These are phyloP conservation scores for Fallopia convolvulus DNA, from an alignment of 148 eudicot species.

Conservation along the genomic window DNA sequence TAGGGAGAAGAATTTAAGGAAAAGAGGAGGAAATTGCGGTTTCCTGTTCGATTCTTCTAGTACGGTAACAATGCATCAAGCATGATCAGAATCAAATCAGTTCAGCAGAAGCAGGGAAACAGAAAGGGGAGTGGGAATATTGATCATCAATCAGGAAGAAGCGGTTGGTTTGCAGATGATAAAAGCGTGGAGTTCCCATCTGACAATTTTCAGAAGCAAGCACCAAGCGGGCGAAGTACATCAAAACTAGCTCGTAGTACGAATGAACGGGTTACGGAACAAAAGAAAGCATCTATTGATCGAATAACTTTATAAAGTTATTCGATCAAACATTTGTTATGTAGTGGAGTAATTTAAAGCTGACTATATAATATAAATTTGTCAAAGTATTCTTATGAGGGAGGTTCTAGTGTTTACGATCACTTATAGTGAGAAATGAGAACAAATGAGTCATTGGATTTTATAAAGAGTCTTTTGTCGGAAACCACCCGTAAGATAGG, in stretches of 20 bases:
- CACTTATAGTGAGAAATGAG: no score
- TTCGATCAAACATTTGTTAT: no score
- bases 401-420: no score
- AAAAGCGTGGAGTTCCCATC: neutral
- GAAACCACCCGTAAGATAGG: no score
- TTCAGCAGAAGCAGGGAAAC: neutral
- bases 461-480: no score
- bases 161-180: neutral
- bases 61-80: neutral
- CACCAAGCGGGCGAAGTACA: neutral
- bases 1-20: neutral
- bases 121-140: neutral
- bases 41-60: slow-evolving; percentile 7
- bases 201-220: neutral
- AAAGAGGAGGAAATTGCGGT: neutral
- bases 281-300: neutral
- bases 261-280: neutral
- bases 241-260: neutral
- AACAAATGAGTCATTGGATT: no score
- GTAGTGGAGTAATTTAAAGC: no score
- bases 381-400: no score
- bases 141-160: neutral
- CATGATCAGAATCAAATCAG: slow-evolving; percentile 2
- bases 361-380: no score
- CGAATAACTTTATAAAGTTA: neutral